Evolutionary conservation across 1,284 basidiomycete genomes (phyloP).

Genomic region (Pseudozyma hubeiensis): DNA sequence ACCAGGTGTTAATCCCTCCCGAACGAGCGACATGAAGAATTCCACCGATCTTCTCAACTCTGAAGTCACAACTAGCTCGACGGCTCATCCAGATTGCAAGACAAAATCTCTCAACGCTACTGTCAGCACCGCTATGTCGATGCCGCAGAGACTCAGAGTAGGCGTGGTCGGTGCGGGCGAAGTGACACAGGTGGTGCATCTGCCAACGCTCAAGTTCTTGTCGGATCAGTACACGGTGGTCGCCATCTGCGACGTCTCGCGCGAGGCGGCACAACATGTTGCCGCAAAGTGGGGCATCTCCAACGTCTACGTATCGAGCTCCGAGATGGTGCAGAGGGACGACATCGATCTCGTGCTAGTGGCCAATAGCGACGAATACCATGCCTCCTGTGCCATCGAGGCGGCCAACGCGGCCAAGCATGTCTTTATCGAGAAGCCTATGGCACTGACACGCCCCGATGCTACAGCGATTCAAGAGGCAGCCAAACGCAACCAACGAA

Average conservation of each 20-base stretch:
- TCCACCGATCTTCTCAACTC: too few species aligned
- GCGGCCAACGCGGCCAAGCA: slow-evolving; percentile 49
- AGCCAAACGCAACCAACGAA: slow-evolving; percentile 27
- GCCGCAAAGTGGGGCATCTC: slow-evolving; percentile 64
- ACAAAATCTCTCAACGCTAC: neutral
- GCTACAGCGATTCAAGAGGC: slow-evolving; percentile 39
- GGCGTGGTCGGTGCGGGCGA: slow-evolving; percentile 63
- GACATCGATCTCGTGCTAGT: slow-evolving; percentile 65
- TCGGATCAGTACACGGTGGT: slow-evolving; percentile 56
- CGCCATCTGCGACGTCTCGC: slow-evolving; percentile 68
- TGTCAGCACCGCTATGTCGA: neutral
- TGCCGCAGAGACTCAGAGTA: slow-evolving; percentile 32
- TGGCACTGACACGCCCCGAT: slow-evolving; percentile 50
- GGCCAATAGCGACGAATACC: slow-evolving; percentile 55
- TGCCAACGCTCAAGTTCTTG: slow-evolving; percentile 62
- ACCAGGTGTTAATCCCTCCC: too few species aligned
- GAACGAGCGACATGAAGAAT: too few species aligned
- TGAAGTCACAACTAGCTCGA: too few species aligned
- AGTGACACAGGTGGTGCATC: slow-evolving; percentile 63
- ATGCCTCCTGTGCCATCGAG: slow-evolving; percentile 45
- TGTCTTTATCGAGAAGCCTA: slow-evolving; percentile 60
- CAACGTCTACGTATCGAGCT: slow-evolving; percentile 33
- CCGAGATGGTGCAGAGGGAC: slow-evolving; percentile 52
- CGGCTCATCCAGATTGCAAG: too few species aligned
- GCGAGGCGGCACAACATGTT: slow-evolving; percentile 58